These are phyloP conservation scores for Candida oleophila DNA, from an alignment of 805 yeast species.

Conservation along the genomic window DNA sequence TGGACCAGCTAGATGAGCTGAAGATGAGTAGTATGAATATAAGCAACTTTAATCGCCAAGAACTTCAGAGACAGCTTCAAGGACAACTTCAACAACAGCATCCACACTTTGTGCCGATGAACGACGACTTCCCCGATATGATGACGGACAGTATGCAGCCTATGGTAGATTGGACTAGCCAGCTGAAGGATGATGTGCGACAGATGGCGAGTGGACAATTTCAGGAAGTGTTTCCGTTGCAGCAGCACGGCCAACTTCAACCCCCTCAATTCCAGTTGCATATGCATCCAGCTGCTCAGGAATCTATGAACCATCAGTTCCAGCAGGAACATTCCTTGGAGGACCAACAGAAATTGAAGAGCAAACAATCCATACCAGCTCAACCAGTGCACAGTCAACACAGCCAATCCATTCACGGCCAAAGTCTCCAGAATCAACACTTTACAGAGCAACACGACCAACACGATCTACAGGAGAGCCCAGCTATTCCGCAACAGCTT, in stretches of 20 bases:
- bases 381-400: not conserved
- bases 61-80: not conserved
- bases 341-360: too few relatives aligned
- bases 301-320: not conserved
- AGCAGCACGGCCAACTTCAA: not conserved
- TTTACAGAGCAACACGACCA: not conserved
- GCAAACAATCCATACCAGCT: not conserved
- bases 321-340: not conserved
- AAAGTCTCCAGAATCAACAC: too few relatives aligned
- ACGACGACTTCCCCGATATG: not conserved
- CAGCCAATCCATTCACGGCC: too few relatives aligned
- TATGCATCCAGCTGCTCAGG: not conserved
- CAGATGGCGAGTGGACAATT: not conserved
- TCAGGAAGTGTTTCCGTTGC: not conserved
- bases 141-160: not conserved
- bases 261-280: not conserved
- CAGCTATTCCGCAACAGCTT: too few relatives aligned
- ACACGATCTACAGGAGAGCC: too few relatives aligned
- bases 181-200: not conserved
- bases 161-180: not conserved
- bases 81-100: constrained; percentile 1
- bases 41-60: not conserved
- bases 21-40: not conserved
- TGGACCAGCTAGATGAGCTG: not conserved
- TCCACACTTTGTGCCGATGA: not conserved